Evolutionary conservation across 1,139 yeast genomes (phyloP).

Genomic region (Trichomonascaceae sp.): DNA sequence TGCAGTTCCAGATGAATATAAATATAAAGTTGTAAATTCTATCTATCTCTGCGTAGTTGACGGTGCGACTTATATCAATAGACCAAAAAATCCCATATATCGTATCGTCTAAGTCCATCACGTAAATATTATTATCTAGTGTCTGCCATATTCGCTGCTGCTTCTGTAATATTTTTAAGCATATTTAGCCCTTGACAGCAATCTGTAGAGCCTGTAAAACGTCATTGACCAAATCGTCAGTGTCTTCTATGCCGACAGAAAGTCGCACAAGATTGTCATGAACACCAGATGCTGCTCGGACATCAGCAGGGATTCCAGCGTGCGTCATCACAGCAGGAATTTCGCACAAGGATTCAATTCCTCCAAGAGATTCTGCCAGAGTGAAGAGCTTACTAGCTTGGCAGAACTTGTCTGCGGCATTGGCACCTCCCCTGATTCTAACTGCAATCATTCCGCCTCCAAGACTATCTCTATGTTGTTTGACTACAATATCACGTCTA

Average conservation of each 20-base stretch:
- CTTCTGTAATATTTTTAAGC: neutral
- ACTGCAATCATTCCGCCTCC: slow-evolving; percentile 94
- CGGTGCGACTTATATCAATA: neutral
- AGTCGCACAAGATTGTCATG: slow-evolving; percentile 76
- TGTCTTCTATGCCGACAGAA: slow-evolving; percentile 83
- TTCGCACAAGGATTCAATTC: slow-evolving; percentile 79
- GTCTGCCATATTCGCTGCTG: neutral
- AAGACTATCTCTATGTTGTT: slow-evolving; percentile 77
- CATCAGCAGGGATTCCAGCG: slow-evolving; percentile 79
- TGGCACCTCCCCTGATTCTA: slow-evolving; percentile 77
- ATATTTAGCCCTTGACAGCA: slow-evolving; percentile 19
- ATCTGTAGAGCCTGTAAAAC: slow-evolving; percentile 59
- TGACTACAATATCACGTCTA: slow-evolving; percentile 55
- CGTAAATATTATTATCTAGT: neutral
- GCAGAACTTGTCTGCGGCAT: slow-evolving; percentile 68
- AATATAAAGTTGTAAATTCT: too few species aligned
- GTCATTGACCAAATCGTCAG: slow-evolving; percentile 70
- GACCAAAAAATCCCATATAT: neutral
- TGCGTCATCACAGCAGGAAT: slow-evolving; percentile 93
- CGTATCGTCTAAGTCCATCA: neutral
- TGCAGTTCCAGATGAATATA: neutral
- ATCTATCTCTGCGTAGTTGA: neutral
- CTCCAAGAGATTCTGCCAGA: slow-evolving; percentile 86
- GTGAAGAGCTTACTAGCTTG: slow-evolving; percentile 72
- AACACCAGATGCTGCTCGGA: slow-evolving; percentile 77